Base-by-base conservation (phyloP, 257 asterid species). In the Lycium barbarum region DNA sequence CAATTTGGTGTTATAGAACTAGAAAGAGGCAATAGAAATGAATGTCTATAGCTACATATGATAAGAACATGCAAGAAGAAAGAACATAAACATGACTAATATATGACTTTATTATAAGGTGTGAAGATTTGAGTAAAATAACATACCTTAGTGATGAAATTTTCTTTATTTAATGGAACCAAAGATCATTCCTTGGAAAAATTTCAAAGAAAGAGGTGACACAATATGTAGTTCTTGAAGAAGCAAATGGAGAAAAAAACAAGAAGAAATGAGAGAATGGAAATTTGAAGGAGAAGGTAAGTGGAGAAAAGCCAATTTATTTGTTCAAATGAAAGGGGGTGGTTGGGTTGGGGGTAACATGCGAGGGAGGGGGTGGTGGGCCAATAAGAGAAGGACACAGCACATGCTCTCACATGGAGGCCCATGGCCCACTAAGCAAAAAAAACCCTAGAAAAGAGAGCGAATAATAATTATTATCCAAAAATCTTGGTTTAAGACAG, bases 401-500 rank as follows among this genome's bases (percentile, higher is more conserved):
- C 98, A 95, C 98, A 93, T 95, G 98, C 91, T 9, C 88, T 93
- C 97, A 95, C 98, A 95, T 95, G 98, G 90, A 90, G 89, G 17
- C 84, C 76, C 67, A 89, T 89, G 97, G 92, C 93, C 97, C 98
- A 85, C 95, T 87, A 80, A 84, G 76, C 83, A 84, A 79, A 78
- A 76, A 76, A 88, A 90, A 86, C 91, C 95, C 93, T 87, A 87
- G 70, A 83, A 80, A 20, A 67, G 81, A 83, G 14, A 36, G 70
- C 80, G 70, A 63, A 35, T 67, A 22, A 26, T 79, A 43, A 85
- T 79, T 45, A 70, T 45, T 58, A 58, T 80, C 72, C 57, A 59
- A 38, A 58, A 80, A 53, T 13, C 65, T 22, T 78, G 65, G 65
- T 81, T 67, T 82, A 59, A 45, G 87, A 83, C 84, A 83, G 62